Conservation (phyloP, 305 asterid genomes). For the Salvia sclarea region DNA sequence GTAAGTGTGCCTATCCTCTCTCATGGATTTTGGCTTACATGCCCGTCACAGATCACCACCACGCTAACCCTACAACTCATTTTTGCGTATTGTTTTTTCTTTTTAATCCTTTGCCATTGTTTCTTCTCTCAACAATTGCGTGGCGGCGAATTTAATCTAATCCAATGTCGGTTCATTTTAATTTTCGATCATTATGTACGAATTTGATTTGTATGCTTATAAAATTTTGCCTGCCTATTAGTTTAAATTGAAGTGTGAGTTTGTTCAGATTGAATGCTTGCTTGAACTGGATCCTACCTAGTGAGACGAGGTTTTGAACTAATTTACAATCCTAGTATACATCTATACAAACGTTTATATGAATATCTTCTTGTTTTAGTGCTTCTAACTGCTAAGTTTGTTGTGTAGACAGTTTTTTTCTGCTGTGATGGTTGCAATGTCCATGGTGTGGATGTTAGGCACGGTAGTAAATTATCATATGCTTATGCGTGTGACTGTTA, state of each 20-base stretch:
- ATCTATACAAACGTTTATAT: background rate
- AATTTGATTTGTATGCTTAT: conserved; percentile 9
- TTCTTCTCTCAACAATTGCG: conserved; percentile 19
- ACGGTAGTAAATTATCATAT: conserved; percentile 11
- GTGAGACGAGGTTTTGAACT: conserved; percentile 29
- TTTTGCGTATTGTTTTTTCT: background rate
- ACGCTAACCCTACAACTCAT: conserved; percentile 46
- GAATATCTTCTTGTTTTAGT: background rate
- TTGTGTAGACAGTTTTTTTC: conserved; percentile 16
- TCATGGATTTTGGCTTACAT: conserved; percentile 27
- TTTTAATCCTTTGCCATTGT: background rate
- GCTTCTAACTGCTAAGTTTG: background rate
- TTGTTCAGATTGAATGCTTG: conserved; percentile 29
- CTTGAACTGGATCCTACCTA: conserved; percentile 38
- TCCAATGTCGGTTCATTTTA: conserved; percentile 23
- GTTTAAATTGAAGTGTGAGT: conserved; percentile 26
- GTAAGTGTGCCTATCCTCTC: conserved; percentile 39
- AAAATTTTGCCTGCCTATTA: conserved; percentile 13
- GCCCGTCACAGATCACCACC: conserved; percentile 51
- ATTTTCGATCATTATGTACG: conserved; percentile 1
- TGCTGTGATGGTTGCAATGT: conserved; percentile 28
- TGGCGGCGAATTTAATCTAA: conserved; percentile 21
- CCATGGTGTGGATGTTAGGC: conserved; percentile 4
- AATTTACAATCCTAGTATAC: conserved; percentile 1
- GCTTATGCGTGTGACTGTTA: conserved; percentile 13